Conservation (phyloP, 768 basidiomycete species). For the Russula sp. region DNA sequence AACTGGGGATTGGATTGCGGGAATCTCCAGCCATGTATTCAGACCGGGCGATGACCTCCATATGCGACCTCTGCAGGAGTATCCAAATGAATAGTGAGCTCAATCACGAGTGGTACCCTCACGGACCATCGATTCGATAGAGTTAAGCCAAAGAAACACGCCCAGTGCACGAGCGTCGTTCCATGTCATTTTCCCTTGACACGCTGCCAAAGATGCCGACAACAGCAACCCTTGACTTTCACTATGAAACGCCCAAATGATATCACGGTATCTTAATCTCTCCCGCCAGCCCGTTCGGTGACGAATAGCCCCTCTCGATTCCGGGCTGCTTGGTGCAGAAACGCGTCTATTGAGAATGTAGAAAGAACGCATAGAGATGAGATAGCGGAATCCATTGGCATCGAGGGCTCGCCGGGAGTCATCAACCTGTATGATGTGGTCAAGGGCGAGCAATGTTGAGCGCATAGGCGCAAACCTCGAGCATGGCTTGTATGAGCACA, state of each 20-base stretch:
- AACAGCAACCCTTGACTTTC: conserved; percentile 86
- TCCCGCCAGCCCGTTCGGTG: conserved; percentile 53
- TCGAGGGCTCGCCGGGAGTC: conserved; percentile 89
- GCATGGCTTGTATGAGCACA: conserved; percentile 77
- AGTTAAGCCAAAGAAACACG: conserved; percentile 81
- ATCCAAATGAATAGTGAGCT: neutral
- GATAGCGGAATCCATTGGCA: conserved; percentile 85
- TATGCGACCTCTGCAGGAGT: conserved; percentile 54
- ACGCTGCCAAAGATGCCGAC: conserved; percentile 59
- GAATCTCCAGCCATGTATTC: conserved; percentile 84
- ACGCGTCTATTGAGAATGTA: conserved; percentile 73
- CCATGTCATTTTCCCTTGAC: conserved; percentile 86
- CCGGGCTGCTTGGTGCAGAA: conserved; percentile 41
- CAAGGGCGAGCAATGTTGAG: conserved; percentile 1
- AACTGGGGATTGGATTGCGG: conserved; percentile 85
- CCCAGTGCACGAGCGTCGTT: conserved; percentile 81
- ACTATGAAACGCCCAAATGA: conserved; percentile 96
- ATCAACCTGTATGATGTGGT: conserved; percentile 51
- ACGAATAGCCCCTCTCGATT: conserved; percentile 36
- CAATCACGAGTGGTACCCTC: neutral
- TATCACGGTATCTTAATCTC: conserved; percentile 86
- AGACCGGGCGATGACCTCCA: conserved; percentile 86
- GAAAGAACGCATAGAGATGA: conserved; percentile 88
- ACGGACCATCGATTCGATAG: conserved; percentile 68
- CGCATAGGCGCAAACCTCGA: conserved; percentile 52